Conservation (phyloP, 106 monocot genomes). For the Dendrobium huoshanense region DNA sequence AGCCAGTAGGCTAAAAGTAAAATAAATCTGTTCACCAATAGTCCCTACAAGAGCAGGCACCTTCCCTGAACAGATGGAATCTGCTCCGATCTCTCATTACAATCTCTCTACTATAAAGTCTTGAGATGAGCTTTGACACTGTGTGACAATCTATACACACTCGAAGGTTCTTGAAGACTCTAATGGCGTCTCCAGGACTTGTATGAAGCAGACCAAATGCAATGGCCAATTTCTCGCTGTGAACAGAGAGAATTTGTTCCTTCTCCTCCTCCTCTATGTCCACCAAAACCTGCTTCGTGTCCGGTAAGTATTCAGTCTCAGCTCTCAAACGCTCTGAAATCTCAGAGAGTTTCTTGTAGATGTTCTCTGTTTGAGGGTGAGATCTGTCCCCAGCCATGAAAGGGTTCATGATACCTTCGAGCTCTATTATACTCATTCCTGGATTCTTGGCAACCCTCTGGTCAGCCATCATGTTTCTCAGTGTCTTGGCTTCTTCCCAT, state of each 20-base stretch:
- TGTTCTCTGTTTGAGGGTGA: slow-evolving; percentile 18
- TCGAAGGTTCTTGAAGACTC: slow-evolving; percentile 39
- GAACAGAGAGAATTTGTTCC: slow-evolving; percentile 18
- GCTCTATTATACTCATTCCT: slow-evolving; percentile 48
- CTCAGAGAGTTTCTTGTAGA: slow-evolving; percentile 24
- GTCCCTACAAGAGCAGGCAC: slow-evolving; percentile 35
- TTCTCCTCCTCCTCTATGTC: slow-evolving; percentile 44
- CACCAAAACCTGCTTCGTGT: slow-evolving; percentile 24
- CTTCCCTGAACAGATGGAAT: slow-evolving; percentile 32
- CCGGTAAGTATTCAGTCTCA: slow-evolving; percentile 27
- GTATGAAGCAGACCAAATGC: slow-evolving; percentile 28
- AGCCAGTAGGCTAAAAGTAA: too few species aligned
- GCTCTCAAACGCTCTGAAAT: slow-evolving; percentile 21
- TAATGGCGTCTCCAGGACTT: slow-evolving; percentile 7
- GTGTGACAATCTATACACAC: slow-evolving; percentile 37
- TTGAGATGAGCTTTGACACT: slow-evolving; percentile 27
- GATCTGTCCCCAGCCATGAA: slow-evolving; percentile 56
- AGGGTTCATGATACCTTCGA: slow-evolving; percentile 22
- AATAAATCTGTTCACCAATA: slow-evolving; percentile 20
- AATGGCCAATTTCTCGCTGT: slow-evolving; percentile 40
- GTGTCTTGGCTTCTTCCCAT: slow-evolving; percentile 38
- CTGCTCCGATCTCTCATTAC: slow-evolving; percentile 43
- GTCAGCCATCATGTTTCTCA: slow-evolving; percentile 35
- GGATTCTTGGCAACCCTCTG: slow-evolving; percentile 34
- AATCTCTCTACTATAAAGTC: slow-evolving; percentile 33